Evolutionary conservation across 2,329 filamentous ascomycete genomes (phyloP).

Genomic region (Exserohilum rostratum): DNA sequence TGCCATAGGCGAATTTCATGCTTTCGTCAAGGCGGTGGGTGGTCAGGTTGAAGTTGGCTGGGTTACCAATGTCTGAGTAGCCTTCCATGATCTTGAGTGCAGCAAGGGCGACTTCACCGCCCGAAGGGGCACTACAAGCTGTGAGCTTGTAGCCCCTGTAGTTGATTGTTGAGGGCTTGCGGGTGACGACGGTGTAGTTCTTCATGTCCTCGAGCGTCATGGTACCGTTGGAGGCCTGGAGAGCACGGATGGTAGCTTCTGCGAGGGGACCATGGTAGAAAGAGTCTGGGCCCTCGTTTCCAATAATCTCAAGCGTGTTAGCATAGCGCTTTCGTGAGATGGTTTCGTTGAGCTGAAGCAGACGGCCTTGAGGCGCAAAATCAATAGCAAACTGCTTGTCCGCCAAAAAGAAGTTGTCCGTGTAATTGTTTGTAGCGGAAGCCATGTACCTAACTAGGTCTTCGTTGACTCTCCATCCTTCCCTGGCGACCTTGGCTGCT

Average conservation of each 20-base stretch:
- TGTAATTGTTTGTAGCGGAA: conserved; percentile 44
- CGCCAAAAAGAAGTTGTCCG: conserved; percentile 71
- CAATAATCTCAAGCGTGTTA: conserved; percentile 78
- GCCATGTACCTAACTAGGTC: conserved; percentile 79
- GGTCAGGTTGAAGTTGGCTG: conserved; percentile 66
- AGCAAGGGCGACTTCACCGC: conserved; percentile 75
- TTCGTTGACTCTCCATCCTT: conserved; percentile 66
- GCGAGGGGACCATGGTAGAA: conserved; percentile 79
- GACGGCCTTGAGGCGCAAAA: conserved; percentile 82
- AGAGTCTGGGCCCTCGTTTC: conserved; percentile 70
- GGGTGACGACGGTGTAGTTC: conserved; percentile 71
- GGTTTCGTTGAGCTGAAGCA: conserved; percentile 73
- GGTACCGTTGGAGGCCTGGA: conserved; percentile 76
- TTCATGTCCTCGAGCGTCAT: conserved; percentile 82
- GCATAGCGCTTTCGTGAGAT: conserved; percentile 85
- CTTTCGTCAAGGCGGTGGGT: conserved; percentile 86
- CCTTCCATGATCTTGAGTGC: conserved; percentile 84
- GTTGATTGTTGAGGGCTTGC: conserved; percentile 62
- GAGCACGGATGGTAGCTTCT: conserved; percentile 71
- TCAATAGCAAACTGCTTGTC: conserved; percentile 84
- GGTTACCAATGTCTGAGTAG: conserved; percentile 68
- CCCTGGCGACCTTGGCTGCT: conserved; percentile 70
- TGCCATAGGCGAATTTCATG: conserved; percentile 85
- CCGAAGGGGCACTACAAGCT: conserved; percentile 74
- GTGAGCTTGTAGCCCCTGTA: conserved; percentile 73